These are phyloP conservation scores for Cladophialophora exuberans DNA, from an alignment of 2,329 filamentous ascomycete genomes.

Conservation along the genomic window DNA sequence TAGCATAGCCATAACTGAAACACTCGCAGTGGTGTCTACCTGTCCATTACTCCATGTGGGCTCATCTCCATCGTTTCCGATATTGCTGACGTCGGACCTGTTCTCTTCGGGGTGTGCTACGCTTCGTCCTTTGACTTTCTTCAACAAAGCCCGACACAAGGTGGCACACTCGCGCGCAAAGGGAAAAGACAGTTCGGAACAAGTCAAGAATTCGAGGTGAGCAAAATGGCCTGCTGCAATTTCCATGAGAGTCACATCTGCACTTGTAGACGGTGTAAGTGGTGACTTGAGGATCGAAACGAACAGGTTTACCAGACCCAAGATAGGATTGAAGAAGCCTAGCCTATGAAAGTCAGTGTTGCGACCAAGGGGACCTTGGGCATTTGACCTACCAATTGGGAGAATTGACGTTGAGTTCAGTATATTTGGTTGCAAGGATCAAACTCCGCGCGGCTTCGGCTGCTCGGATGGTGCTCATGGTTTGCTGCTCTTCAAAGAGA, in stretches of 20 bases:
- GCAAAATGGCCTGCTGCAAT: background rate
- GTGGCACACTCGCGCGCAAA: background rate
- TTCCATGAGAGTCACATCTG: background rate
- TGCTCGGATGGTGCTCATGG: background rate
- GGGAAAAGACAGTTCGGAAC: background rate
- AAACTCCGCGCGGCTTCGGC: background rate
- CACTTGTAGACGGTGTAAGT: background rate
- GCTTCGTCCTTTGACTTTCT: no score
- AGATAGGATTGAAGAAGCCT: background rate
- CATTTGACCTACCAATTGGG: background rate
- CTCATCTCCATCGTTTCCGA: no score
- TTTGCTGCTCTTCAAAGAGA: background rate
- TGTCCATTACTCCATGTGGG: no score
- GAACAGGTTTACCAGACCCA: background rate
- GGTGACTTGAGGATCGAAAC: background rate
- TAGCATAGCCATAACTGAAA: no score
- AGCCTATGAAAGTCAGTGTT: background rate
- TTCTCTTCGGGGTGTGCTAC: no score
- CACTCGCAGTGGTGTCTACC: no score
- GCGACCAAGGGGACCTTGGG: background rate
- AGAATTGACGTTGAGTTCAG: background rate
- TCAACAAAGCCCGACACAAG: no score
- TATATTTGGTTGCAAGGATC: background rate
- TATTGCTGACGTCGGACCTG: no score
- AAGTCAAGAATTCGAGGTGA: background rate